phyloP scores from a whole-genome alignment of 768 basidiomycete species.

The Mycena indigotica region DNA sequence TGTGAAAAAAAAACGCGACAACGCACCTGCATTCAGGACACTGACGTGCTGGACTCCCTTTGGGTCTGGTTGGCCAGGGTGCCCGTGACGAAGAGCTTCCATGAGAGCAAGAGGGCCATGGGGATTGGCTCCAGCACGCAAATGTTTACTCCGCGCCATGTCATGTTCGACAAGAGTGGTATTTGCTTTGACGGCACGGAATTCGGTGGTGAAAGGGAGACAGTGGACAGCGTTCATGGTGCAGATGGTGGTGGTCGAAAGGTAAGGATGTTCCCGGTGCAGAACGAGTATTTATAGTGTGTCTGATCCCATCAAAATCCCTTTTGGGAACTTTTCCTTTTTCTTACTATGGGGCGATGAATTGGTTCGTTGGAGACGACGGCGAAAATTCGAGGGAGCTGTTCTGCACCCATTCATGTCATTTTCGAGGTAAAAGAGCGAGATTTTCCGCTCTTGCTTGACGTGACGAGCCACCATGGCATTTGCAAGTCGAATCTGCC shows the following conservation, averaged over 20 bases:
- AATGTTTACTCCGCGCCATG: slow-evolving; percentile 10
- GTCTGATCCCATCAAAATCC: background rate
- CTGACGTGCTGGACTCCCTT: background rate
- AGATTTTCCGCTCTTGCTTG: too few species aligned
- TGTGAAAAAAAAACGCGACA: background rate
- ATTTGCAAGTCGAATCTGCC: too few species aligned
- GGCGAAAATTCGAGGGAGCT: slow-evolving; percentile 10
- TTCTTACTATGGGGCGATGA: background rate
- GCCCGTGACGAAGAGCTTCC: background rate
- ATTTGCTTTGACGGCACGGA: slow-evolving; percentile 4
- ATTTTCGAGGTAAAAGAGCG: too few species aligned
- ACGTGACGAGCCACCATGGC: too few species aligned
- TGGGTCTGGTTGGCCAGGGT: background rate
- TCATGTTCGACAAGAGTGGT: slow-evolving; percentile 12
- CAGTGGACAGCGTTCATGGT: slow-evolving; percentile 11
- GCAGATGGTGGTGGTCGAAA: slow-evolving; percentile 4
- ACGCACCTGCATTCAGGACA: slow-evolving; percentile 8
- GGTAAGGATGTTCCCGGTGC: background rate
- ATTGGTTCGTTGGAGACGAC: background rate
- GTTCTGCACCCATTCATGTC: too few species aligned
- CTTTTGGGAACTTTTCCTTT: background rate
- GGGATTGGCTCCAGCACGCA: slow-evolving; percentile 16
- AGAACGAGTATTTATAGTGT: background rate
- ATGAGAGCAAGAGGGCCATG: slow-evolving; percentile 5
- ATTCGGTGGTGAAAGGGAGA: slow-evolving; percentile 10